phyloP scores from a whole-genome alignment of 1,284 basidiomycete species.

The Ganoderma multipileum region DNA sequence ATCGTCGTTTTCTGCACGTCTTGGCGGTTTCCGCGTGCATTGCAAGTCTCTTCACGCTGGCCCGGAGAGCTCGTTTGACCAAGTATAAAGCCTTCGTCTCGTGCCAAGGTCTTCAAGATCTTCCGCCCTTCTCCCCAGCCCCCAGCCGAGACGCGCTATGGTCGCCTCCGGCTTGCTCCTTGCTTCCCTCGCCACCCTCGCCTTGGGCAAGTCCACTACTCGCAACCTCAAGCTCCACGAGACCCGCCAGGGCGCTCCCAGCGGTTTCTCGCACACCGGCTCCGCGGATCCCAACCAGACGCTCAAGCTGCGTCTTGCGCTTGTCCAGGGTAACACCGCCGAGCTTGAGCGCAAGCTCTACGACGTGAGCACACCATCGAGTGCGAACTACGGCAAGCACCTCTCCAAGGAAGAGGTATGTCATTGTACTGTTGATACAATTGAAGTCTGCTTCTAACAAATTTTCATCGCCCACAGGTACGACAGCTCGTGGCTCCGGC shows the following conservation, averaged over 20 bases:
- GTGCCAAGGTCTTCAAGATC: not conserved
- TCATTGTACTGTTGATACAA: not conserved
- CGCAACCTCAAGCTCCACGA: slow-evolving; percentile 42
- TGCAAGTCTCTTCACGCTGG: not conserved
- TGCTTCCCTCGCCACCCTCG: slow-evolving; percentile 35
- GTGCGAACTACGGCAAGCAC: slow-evolving; percentile 42
- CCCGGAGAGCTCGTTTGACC: not conserved
- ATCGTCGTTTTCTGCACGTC: not conserved
- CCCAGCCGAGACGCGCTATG: slow-evolving; percentile 25
- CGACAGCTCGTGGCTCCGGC: slow-evolving; percentile 47
- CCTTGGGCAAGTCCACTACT: slow-evolving; percentile 35
- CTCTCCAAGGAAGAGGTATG: slow-evolving; percentile 44
- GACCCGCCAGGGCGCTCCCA: slow-evolving; percentile 34
- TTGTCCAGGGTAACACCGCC: slow-evolving; percentile 42
- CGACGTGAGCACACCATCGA: slow-evolving; percentile 44
- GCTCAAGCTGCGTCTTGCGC: slow-evolving; percentile 44
- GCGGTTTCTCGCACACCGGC: slow-evolving; percentile 39
- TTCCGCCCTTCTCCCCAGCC: not conserved
- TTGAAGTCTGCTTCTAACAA: not conserved
- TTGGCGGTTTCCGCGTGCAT: not conserved
- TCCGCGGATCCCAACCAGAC: slow-evolving; percentile 35
- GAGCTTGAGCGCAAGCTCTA: slow-evolving; percentile 46
- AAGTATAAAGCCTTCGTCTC: no score
- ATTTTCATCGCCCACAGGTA: slow-evolving; percentile 36
- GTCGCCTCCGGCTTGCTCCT: slow-evolving; percentile 32